Evolutionary conservation across 768 basidiomycete species (phyloP).

Genomic region (Aureoboletus auriporus): DNA sequence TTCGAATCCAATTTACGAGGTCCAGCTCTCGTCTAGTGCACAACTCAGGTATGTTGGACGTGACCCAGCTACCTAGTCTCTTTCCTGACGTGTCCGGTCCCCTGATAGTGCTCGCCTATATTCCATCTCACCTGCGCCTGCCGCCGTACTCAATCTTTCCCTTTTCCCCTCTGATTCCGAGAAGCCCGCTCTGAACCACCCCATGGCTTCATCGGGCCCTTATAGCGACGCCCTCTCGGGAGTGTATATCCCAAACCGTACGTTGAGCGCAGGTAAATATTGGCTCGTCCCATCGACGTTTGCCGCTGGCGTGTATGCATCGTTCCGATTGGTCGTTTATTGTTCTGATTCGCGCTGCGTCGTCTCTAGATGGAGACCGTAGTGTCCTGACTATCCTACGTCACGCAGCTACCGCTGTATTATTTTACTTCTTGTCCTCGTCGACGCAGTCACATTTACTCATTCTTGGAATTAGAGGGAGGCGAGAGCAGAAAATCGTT

Average conservation of each 20-base stretch:
- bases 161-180: conserved; percentile 34
- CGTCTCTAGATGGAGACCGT: conserved; percentile 9
- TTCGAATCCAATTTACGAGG: conserved; percentile 64
- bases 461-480: not conserved
- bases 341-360: conserved; percentile 36
- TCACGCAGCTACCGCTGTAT: not conserved
- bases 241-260: conserved; percentile 52
- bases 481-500: conserved; percentile 68
- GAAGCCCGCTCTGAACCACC: conserved; percentile 28
- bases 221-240: conserved; percentile 77
- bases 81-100: conserved; percentile 7
- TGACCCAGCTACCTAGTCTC: conserved; percentile 22
- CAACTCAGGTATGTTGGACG: conserved; percentile 50
- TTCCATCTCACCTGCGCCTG: conserved; percentile 39
- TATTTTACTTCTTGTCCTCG: not conserved
- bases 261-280: conserved; percentile 59
- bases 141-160: conserved; percentile 56
- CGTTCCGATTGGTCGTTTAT: conserved; percentile 62
- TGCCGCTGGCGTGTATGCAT: conserved; percentile 49
- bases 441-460: not conserved
- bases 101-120: conserved; percentile 80
- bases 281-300: conserved; percentile 73
- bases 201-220: conserved; percentile 68
- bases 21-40: conserved; percentile 49
- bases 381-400: not conserved